Base-by-base conservation (phyloP, 2,329 filamentous ascomycete species). In the Aureobasidium sp. region DNA sequence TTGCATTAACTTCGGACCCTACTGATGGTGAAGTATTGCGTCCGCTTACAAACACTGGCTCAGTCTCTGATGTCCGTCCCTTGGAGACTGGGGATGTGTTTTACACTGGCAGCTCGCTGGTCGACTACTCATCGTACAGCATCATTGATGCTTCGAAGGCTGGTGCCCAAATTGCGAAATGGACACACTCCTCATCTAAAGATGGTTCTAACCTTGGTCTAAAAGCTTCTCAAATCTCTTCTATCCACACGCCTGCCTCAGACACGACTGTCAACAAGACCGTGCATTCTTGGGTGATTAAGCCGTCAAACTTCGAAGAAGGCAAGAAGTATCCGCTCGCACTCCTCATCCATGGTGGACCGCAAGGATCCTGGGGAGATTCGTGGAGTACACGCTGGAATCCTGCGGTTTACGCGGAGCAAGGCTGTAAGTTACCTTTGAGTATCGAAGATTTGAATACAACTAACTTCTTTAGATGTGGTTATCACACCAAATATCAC, bases 341-440 rank as follows among this genome's bases (percentile, higher is more conserved):
- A 1, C 87, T 91, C 70, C 77, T 92, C 46, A 89, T 95, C 65
- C 91, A 96, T 70, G 91, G 91, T 61, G 91, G 91, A 0, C 90
- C 90, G 0, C 89, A 94, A 72, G 84, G 86, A 26, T 84, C 89
- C 0, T 93, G 89, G 87, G 77, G 74, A 36, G 87, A 94, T 69
- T 79, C 81, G 32, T 95, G 90, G 89, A 88, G 83, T 72, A 91
- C 87, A 2, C 81, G 91, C 20, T 96, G 91, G 91, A 95, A 95
- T 71, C 87, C 89, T 1, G 89, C 89, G 64, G 82, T 93, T 10
- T 95, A 91, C 70, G 90, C 91, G 3, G 90, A 95, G 72, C 89
- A 93, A 75, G 91, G 91, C 50, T 96, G 46, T 48, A 32, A 4
- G 46, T 32, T n/a, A 32, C 26, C 20, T 5, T 5, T 48, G 46